phyloP scores from a whole-genome alignment of 2,329 filamentous ascomycete genomes.

The Chalara sp. region DNA sequence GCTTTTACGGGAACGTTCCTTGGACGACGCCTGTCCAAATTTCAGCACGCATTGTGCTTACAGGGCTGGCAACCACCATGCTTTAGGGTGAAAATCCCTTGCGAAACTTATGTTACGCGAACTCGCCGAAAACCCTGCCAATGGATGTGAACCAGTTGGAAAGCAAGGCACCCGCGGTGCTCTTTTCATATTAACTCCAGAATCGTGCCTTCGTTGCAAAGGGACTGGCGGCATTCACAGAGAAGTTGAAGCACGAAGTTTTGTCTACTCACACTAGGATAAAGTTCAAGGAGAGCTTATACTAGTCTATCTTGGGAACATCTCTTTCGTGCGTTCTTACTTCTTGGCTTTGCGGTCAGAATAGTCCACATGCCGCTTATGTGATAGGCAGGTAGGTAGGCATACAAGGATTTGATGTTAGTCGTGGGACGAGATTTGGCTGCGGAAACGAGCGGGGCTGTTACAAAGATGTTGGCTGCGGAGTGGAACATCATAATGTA shows the following conservation, averaged over 20 bases:
- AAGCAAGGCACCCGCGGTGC: conserved; percentile 30
- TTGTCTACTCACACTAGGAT: conserved; percentile 28
- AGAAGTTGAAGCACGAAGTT: conserved; percentile 29
- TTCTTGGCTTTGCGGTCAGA: conserved; percentile 14
- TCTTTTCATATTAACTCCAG: conserved; percentile 35
- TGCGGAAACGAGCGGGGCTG: conserved; percentile 1
- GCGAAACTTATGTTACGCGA: no score
- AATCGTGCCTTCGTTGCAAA: conserved; percentile 35
- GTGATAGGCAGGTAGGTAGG: conserved; percentile 14
- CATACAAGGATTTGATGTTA: conserved; percentile 3
- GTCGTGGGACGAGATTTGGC: conserved; percentile 2
- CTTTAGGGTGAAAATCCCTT: no score
- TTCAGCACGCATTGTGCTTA: no score
- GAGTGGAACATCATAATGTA: conserved; percentile 16
- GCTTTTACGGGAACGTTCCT: conserved; percentile 11
- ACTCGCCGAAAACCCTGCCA: no score
- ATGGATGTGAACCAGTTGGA: conserved; percentile 15
- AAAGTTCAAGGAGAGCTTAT: no score
- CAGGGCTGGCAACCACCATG: no score
- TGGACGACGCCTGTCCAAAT: conserved; percentile 15
- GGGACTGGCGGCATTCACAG: conserved; percentile 28
- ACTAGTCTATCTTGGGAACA: conserved; percentile 32
- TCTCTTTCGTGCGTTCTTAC: conserved; percentile 27
- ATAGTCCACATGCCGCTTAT: conserved; percentile 16
- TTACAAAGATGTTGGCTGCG: conserved; percentile 8